These are phyloP conservation scores for Alternaria infectoria DNA, from an alignment of 2,329 filamentous ascomycete genomes.

Conservation along the genomic window DNA sequence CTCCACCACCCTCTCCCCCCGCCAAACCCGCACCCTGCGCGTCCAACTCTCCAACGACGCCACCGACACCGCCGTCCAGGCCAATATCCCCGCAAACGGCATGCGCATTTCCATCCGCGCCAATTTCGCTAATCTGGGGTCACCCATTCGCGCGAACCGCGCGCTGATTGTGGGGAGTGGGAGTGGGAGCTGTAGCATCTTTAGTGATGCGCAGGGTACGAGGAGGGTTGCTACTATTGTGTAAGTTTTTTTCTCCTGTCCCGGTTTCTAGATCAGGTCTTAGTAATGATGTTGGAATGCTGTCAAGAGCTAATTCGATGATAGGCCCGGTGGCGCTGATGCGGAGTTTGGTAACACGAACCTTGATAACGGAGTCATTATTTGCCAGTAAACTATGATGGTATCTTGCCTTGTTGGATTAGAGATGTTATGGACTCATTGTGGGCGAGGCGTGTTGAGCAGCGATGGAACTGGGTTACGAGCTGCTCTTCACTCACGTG, in stretches of 20 bases:
- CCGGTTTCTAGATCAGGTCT: too few species aligned
- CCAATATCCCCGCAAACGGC: conserved; percentile 13
- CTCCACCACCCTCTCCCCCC: background rate
- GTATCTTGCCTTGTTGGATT: accelerated
- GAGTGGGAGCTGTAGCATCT: background rate
- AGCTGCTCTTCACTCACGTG: too few species aligned
- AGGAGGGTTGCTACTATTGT: background rate
- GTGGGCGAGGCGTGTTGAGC: too few species aligned
- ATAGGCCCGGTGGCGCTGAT: background rate
- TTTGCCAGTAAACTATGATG: background rate
- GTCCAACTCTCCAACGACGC: conserved; percentile 20
- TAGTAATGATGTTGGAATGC: too few species aligned
- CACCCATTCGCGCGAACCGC: background rate
- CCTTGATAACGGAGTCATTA: background rate
- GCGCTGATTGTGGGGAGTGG: background rate
- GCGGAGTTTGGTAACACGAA: background rate
- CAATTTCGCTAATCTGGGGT: background rate
- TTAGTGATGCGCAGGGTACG: background rate
- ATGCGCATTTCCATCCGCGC: background rate
- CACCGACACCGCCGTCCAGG: conserved; percentile 18
- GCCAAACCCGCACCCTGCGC: conserved; percentile 10
- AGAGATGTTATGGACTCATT: background rate
- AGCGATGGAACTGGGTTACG: too few species aligned
- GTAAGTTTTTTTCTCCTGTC: too few species aligned
- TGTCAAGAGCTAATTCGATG: too few species aligned